Evolutionary conservation across 2,329 filamentous ascomycete genomes (phyloP), one percentile per base, ranked within the genome.

Genomic region (Venturia effusa): DNA sequence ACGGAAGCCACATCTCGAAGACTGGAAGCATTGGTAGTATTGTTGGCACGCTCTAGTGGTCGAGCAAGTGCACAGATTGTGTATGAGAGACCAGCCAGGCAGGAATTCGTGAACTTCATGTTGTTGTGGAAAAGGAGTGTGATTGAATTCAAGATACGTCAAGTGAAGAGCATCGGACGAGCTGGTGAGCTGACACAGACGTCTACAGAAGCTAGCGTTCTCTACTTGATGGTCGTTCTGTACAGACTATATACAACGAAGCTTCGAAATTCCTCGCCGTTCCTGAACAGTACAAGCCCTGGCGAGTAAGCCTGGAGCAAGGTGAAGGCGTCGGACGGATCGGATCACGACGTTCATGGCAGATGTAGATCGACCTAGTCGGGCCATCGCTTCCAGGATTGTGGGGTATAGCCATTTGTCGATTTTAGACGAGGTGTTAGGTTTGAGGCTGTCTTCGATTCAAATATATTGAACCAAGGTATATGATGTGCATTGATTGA

Each of bases 1-100:
- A 61, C 55, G 24, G 62, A 27, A 24, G 62, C 62, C 2, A 51
- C 62, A 2, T 60, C 55, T 40, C 34, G 57, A 32, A 19, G n/a
- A n/a, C n/a, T 51, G 13, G 3, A 41, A 24, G 41, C 27, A 37
- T 30, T 17, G 1, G 2, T 27, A 48, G 11, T 22, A 10, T 34
- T 11, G 22, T 4, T 54, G 41, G 10, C 1, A 2, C 24, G 41
- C 13, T 57, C 27, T 34, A 30, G 27, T 57, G 51, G 51, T n/a
- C 8, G 30, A 27, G 43, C 40, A 10, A 51, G 24, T 4, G 41
- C 10, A 7, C 24, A 40, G 22, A 8, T 32, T 37, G 27, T 22
- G 22, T 32, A 15, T 19, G 41, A 51, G 37, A 45, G 22, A 24
- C 37, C 19, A 10, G 41, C 41, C 5, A 37, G 30, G 24, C 37